Conservation (phyloP, 768 basidiomycete species). For the Suillus discolor region DNA sequence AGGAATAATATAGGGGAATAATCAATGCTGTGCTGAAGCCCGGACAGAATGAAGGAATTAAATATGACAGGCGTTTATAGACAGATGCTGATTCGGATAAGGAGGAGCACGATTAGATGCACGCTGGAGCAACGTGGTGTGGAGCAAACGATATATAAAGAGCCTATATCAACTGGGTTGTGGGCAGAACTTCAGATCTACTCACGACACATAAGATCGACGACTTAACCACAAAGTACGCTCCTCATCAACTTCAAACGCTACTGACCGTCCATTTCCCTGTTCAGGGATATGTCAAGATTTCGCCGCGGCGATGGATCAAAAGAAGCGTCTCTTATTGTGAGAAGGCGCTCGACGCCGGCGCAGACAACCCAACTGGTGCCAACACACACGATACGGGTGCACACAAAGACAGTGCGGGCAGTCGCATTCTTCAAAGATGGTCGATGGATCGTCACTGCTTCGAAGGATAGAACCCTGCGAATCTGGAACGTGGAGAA, state of each 20-base stretch:
- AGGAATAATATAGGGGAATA: too few relatives aligned
- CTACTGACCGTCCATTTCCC: background rate
- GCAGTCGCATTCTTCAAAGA: slow-evolving; percentile 32
- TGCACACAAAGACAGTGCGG: background rate
- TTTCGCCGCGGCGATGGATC: too few relatives aligned
- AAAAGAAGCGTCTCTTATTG: background rate
- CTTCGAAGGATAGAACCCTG: slow-evolving; percentile 25
- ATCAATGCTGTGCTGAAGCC: too few relatives aligned
- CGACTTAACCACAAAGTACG: background rate
- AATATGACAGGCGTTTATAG: too few relatives aligned
- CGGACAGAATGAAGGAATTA: too few relatives aligned
- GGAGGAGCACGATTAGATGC: background rate
- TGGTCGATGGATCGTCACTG: slow-evolving; percentile 25
- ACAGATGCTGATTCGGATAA: background rate
- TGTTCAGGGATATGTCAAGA: background rate
- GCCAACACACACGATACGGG: background rate
- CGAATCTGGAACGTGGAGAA: slow-evolving; percentile 31
- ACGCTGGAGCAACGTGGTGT: background rate
- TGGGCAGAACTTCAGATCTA: background rate
- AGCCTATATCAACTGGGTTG: background rate
- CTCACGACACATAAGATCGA: background rate
- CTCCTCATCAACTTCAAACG: background rate
- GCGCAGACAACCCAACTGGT: background rate
- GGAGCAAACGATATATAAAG: background rate
- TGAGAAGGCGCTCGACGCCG: background rate